Conservation (phyloP, 1,284 basidiomycete species). For the Exobasidium cylindrosporum region DNA sequence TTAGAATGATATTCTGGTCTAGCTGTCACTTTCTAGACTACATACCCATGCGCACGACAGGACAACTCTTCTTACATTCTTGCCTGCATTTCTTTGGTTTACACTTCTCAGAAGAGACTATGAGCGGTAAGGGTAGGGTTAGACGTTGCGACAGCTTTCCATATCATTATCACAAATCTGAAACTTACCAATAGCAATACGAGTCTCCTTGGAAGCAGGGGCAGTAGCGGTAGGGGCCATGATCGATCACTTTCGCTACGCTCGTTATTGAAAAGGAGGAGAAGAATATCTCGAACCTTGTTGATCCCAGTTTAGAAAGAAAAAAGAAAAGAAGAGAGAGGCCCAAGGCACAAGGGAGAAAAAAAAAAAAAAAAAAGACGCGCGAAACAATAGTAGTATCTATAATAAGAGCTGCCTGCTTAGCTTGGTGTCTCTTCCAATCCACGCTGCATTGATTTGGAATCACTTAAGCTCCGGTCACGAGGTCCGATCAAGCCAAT, state of each 20-base stretch:
- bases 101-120: slow-evolving; percentile 54
- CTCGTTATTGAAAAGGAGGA: no score
- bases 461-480: neutral
- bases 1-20: neutral
- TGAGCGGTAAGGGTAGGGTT: neutral
- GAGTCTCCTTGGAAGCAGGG: slow-evolving; percentile 43
- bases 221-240: neutral
- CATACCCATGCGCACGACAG: slow-evolving; percentile 53
- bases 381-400: no score
- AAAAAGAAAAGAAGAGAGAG: neutral
- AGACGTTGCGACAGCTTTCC: no score
- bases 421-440: no score
- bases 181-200: slow-evolving; percentile 49
- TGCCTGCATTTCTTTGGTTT: slow-evolving; percentile 55
- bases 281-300: neutral
- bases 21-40: no score
- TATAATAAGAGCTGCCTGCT: no score
- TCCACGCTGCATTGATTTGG: neutral
- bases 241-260: no score
- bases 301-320: neutral
- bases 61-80: slow-evolving; percentile 55
- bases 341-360: no score
- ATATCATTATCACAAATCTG: neutral
- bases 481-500: no score
- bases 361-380: neutral